Percentiles rank a stretch among this genome's conserved stretches.
These are phyloP conservation scores for Pythium chondricola DNA, from an alignment of 352 stramenopile species.

Conservation along the genomic window DNA sequence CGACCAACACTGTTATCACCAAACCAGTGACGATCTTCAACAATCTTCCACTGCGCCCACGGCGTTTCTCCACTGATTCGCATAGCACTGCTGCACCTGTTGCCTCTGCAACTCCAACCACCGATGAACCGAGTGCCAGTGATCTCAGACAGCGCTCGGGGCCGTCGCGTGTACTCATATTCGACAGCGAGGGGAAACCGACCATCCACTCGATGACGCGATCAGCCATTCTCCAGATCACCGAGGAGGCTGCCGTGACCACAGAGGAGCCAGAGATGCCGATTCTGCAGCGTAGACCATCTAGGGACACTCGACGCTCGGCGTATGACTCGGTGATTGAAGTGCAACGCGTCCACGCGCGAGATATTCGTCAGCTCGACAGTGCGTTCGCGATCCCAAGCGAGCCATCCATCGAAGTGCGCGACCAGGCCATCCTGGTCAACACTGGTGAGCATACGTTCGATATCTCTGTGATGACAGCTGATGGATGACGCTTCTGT, in stretches of 20 bases:
- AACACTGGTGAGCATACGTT: slow-evolving; percentile 24
- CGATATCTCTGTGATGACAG: neutral
- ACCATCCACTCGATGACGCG: slow-evolving; percentile 52
- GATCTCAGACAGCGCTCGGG: too few relatives aligned
- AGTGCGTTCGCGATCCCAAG: slow-evolving; percentile 56
- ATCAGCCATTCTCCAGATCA: slow-evolving; percentile 48
- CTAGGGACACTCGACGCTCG: neutral
- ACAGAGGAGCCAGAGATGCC: neutral
- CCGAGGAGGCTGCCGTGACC: slow-evolving; percentile 31
- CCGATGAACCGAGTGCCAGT: too few relatives aligned
- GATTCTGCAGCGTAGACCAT: too few relatives aligned
- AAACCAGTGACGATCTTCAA: too few relatives aligned
- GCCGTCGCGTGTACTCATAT: slow-evolving; percentile 29
- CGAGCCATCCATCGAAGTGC: slow-evolving; percentile 54
- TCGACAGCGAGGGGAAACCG: slow-evolving; percentile 42
- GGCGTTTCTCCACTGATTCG: too few relatives aligned
- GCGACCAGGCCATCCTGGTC: slow-evolving; percentile 65
- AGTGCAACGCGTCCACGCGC: slow-evolving; percentile 45
- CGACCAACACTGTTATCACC: too few relatives aligned
- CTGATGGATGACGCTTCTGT: neutral
- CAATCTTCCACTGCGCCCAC: too few relatives aligned
- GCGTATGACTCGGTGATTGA: neutral
- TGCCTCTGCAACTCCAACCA: too few relatives aligned
- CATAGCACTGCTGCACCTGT: too few relatives aligned
- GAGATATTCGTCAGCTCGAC: slow-evolving; percentile 61